These are phyloP conservation scores for Talaromyces funiculosus DNA, from an alignment of 2,329 filamentous ascomycete genomes.

Conservation along the genomic window DNA sequence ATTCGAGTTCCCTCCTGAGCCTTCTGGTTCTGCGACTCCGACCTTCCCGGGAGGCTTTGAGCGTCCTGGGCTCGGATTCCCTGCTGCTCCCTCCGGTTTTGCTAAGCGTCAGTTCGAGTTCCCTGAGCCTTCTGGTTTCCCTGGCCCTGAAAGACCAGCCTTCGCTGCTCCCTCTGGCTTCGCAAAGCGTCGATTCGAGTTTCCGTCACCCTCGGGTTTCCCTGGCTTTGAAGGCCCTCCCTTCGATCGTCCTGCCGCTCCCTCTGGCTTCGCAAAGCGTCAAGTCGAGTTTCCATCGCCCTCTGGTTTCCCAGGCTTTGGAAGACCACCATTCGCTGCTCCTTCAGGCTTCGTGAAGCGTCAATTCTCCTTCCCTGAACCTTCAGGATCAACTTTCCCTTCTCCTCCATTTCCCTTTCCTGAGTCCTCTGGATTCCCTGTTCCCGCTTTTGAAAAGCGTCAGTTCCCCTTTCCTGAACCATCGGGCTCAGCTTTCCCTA, in stretches of 20 bases:
- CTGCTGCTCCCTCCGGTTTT: background rate
- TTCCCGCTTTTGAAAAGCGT: background rate
- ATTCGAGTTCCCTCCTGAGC: background rate
- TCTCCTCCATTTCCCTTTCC: background rate
- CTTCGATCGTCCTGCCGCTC: background rate
- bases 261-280: background rate
- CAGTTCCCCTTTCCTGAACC: background rate
- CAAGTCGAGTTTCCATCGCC: background rate
- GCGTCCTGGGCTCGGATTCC: background rate
- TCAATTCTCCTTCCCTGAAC: background rate
- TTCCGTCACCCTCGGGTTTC: background rate
- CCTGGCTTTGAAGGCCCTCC: background rate
- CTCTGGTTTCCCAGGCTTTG: background rate
- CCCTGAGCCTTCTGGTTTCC: background rate
- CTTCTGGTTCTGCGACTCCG: background rate
- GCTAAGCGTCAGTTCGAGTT: background rate
- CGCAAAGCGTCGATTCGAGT: background rate
- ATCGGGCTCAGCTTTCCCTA: too few relatives aligned
- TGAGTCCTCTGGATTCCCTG: background rate
- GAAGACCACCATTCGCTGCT: background rate
- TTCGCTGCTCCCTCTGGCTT: background rate
- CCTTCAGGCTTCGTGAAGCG: background rate
- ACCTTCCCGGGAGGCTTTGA: background rate
- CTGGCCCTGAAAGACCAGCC: background rate
- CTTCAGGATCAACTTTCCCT: background rate